Evolutionary conservation across 192 early-diverging fungal species (phyloP).

Genomic region (Linnemannia schmuckeri): DNA sequence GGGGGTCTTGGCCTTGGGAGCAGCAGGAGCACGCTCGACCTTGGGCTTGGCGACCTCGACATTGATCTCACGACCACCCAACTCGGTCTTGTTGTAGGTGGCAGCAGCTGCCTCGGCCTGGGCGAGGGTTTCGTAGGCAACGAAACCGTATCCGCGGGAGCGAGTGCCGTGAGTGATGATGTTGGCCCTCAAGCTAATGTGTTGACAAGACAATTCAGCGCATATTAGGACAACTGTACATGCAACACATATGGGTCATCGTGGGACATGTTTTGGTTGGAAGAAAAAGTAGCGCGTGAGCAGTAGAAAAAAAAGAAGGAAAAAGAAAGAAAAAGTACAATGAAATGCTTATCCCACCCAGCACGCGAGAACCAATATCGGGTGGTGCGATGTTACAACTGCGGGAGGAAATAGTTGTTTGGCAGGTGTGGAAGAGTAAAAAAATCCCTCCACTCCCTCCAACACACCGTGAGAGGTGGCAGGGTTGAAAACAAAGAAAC

Average conservation of each 20-base stretch:
- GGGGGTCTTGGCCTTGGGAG: slow-evolving; percentile 31
- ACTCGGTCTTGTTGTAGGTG: slow-evolving; percentile 83
- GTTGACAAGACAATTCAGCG: background rate
- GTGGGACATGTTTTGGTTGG: slow-evolving; percentile 1
- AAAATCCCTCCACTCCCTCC: background rate
- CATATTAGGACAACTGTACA: background rate
- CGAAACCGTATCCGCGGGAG: slow-evolving; percentile 96
- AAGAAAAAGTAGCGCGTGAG: background rate
- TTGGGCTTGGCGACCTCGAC: slow-evolving; percentile 88
- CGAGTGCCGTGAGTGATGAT: slow-evolving; percentile 86
- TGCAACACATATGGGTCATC: background rate
- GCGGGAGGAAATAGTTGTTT: background rate
- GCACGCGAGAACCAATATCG: background rate
- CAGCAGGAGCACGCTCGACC: slow-evolving; percentile 55
- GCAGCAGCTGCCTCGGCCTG: slow-evolving; percentile 80
- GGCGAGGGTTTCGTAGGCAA: slow-evolving; percentile 81
- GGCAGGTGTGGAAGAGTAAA: background rate
- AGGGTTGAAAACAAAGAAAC: background rate
- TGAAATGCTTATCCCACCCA: background rate
- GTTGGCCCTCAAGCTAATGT: slow-evolving; percentile 74
- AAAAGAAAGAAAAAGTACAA: background rate
- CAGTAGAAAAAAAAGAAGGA: slow-evolving; percentile 4
- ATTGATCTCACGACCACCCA: slow-evolving; percentile 91
- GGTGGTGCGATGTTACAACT: background rate
- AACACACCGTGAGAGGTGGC: background rate